Base-by-base conservation (phyloP, 768 basidiomycete genomes). In the Daedalea quercina region DNA sequence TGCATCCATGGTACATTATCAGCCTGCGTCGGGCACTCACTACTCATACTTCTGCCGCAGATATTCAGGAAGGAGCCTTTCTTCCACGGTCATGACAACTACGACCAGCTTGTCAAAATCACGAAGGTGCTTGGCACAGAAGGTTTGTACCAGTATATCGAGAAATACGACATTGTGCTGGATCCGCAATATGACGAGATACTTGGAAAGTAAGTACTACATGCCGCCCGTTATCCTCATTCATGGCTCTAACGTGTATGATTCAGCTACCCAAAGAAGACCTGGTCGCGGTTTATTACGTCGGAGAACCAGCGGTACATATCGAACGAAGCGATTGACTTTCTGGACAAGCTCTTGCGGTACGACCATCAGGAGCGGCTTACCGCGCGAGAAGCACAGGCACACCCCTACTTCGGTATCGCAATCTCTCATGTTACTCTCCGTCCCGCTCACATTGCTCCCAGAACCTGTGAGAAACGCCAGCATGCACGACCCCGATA, bases 21-120 rank as follows among this genome's bases (percentile, higher is more conserved):
- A 13, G 4, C n/a, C 12, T 20, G 26, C 20, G 35, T 8, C 13
- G 42, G 44, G 25, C 33, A 17, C 15, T 23, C n/a, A 54, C 17
- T 17, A 34, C 43, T 37, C 28, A 42, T 51, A 23, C 23, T 41
- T 37, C 40, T 43, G 34, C 50, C 50, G 20, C 59, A 97, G 94
- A 97, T 98, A 63, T 97, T 98, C 81, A 84, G 95, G 61, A 97
- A 97, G 69, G 95, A 97, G 68, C 95, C 95, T 22, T 96, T 97
- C 75, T 98, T 98, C 81, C 95, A 98, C 64, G 95, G 95, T 15
- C 94, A 96, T 65, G 94, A 98, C 70, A 98, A 98, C 70, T 95
- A 95, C 64, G 95, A 98, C 71, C 95, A 97, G 66, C 75, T 98
- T 54, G 94, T 95, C 65, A 98, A 96, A 74, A 98, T 98, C 58